phyloP scores from a whole-genome alignment of 2,329 filamentous ascomycete genomes.

The Polychaeton citri region DNA sequence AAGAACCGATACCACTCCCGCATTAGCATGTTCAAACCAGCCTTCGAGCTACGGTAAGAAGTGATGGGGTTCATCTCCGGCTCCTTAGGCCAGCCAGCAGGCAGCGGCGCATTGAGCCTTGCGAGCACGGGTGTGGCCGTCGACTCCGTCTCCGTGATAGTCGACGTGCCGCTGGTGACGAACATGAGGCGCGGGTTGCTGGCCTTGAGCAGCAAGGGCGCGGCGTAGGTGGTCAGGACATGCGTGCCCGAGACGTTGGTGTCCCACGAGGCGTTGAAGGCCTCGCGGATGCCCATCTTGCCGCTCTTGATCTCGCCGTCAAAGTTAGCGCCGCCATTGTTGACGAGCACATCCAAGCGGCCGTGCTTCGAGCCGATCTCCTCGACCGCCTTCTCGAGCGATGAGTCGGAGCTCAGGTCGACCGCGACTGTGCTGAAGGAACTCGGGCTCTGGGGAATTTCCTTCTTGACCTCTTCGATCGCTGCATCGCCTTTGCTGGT shows the following conservation, averaged over 20 bases:
- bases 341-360: conserved; percentile 40
- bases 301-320: conserved; percentile 23
- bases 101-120: conserved; percentile 11
- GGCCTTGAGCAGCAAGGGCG: conserved; percentile 26
- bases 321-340: conserved; percentile 42
- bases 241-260: conserved; percentile 27
- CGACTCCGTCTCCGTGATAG: conserved; percentile 22
- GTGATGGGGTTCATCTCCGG: conserved; percentile 12
- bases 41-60: conserved; percentile 30
- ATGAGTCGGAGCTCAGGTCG: conserved; percentile 41
- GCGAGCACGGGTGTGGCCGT: conserved; percentile 14
- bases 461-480: conserved; percentile 26
- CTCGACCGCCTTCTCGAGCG: conserved; percentile 35
- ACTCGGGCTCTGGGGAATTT: conserved; percentile 28
- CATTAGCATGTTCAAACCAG: conserved; percentile 37
- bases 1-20: conserved; percentile 32
- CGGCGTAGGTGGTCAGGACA: conserved; percentile 22
- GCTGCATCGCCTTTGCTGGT: conserved; percentile 39
- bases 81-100: conserved; percentile 36
- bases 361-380: conserved; percentile 30
- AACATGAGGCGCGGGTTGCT: conserved; percentile 24
- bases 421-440: conserved; percentile 36
- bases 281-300: conserved; percentile 21
- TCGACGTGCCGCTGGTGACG: conserved; percentile 29
- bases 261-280: conserved; percentile 24